Evolutionary conservation across 805 yeast genomes (phyloP).

Genomic region (Starmerella vitae): DNA sequence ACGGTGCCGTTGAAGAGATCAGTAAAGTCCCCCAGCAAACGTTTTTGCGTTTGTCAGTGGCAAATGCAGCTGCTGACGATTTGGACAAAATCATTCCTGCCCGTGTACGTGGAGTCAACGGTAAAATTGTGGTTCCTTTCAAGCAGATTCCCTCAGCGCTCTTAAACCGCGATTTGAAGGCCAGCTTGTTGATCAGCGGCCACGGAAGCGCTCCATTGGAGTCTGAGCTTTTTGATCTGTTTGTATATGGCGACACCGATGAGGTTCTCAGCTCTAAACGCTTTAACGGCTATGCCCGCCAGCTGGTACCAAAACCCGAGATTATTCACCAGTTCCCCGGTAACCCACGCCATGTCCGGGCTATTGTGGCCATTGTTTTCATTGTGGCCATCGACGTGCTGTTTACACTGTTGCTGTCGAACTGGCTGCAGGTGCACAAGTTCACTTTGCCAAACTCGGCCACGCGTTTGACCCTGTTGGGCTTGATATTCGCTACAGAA

Average conservation of each 20-base stretch:
- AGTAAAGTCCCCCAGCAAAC: conserved; percentile 18
- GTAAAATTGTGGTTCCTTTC: conserved; percentile 25
- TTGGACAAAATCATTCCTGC: conserved; percentile 19
- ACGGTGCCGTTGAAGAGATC: background rate
- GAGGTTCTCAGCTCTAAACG: conserved; percentile 7
- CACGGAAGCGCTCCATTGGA: conserved; percentile 13
- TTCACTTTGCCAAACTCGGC: background rate
- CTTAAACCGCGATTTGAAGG: conserved; percentile 19
- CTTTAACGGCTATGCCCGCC: conserved; percentile 4
- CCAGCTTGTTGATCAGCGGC: conserved; percentile 25
- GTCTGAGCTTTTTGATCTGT: conserved; percentile 15
- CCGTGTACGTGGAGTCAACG: conserved; percentile 25
- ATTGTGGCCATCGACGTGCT: conserved; percentile 33
- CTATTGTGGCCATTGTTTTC: conserved; percentile 41
- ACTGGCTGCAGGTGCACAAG: conserved; percentile 24
- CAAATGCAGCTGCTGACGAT: conserved; percentile 3
- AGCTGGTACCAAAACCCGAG: conserved; percentile 39
- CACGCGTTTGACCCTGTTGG: conserved; percentile 24
- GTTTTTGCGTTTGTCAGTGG: conserved; percentile 10
- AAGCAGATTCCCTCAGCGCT: conserved; percentile 25
- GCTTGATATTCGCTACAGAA: conserved; percentile 40
- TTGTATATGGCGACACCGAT: conserved; percentile 16
- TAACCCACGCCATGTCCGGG: conserved; percentile 40
- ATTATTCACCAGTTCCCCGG: conserved; percentile 48
- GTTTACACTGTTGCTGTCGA: conserved; percentile 32